These are phyloP conservation scores for Diaporthe sp. DNA, from an alignment of 2,329 filamentous ascomycete species.

Conservation along the genomic window DNA sequence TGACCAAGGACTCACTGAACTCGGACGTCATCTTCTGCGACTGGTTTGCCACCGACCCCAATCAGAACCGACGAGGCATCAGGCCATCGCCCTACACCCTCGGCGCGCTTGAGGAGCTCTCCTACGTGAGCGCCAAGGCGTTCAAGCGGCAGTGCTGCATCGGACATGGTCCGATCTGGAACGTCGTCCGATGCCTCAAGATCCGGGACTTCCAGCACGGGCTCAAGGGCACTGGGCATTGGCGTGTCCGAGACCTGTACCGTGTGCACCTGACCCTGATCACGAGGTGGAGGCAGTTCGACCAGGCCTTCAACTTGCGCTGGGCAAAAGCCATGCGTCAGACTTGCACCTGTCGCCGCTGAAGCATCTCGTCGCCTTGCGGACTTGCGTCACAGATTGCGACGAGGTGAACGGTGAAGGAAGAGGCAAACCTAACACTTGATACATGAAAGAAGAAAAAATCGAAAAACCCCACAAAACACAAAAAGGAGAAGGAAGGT, in stretches of 20 bases:
- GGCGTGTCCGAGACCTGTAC: neutral
- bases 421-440: no score
- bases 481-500: neutral
- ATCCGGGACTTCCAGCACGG: neutral
- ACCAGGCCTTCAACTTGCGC: neutral
- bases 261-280: neutral
- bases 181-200: neutral
- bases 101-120: neutral
- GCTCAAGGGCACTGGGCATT: neutral
- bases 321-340: neutral
- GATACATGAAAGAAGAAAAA: neutral
- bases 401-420: neutral
- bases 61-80: no score
- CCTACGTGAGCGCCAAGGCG: neutral
- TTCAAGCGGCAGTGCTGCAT: neutral
- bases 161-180: neutral
- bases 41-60: neutral
- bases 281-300: neutral
- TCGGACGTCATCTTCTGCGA: neutral
- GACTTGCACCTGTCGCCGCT: neutral
- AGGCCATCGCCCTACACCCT: no score
- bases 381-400: neutral
- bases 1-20: neutral
- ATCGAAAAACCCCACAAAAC: neutral
- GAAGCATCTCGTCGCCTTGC: neutral